Base-by-base conservation (phyloP, 2,329 filamentous ascomycete genomes). In the Fusarium sp. region DNA sequence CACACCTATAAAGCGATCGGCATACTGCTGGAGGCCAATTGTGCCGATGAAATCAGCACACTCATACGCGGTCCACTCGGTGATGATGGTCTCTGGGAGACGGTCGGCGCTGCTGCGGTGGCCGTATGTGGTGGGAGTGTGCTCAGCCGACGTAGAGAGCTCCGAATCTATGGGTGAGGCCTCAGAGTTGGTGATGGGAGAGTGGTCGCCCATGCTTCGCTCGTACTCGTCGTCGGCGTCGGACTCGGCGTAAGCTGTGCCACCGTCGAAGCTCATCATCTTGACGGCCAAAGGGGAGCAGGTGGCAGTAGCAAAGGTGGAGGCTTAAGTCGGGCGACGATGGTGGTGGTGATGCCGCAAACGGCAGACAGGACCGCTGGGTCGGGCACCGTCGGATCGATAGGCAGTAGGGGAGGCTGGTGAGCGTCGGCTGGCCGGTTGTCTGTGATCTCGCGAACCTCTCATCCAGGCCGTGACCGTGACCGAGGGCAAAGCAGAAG, bases 181-280 rank as follows among this genome's bases (percentile, higher is more conserved):
- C 80, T 94, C 92, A 77, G 90, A 92, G 80, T 93, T 92, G 72
- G 91, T 87, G 75, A 90, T 89, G 68, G 91, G 93, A 7, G 91
- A 93, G 81, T 89, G 90, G 79, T 91, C 89, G 79, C 89, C 88
- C 76, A 92, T 87, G 82, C 91, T 92, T 80, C 92, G 88, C 87
- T 95, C 93, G 82, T 94, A 94, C 85, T 95, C 93, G 84, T 95
- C 93, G 84, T 94, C 93, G 78, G 92, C 93, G 80, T 94, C 93
- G 75, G 91, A 94, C 84, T 94, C 93, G 82, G 93, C 91, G 83
- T 94, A 95, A 70, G 91, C 90, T 75, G 90, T 92, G 79, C 90
- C 90, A 73, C 87, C 87, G 78, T 90, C 89, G 84, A 91, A 91
- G 81, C 88, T 89, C 89, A 90, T 90, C 79, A 81, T 82, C 66